These are phyloP conservation scores for Phellopilus nigrolimitatus DNA, from an alignment of 1,284 basidiomycete genomes.

Conservation along the genomic window DNA sequence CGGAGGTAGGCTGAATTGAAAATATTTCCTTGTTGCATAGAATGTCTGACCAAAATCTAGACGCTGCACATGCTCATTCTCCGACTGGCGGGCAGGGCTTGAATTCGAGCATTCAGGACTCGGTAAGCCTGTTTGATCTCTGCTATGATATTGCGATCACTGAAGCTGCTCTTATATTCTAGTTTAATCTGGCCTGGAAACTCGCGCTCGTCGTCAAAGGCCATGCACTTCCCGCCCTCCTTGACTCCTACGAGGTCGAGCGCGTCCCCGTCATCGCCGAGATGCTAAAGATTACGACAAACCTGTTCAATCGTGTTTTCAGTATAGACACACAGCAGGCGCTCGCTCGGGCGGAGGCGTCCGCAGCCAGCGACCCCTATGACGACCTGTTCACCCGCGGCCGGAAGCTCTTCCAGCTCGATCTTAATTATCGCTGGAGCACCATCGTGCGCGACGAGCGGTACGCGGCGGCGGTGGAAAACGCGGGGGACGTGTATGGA, in stretches of 20 bases:
- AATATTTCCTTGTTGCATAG: not conserved
- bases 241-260: too few species aligned
- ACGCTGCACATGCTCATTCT: slow-evolving; percentile 40
- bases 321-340: not conserved
- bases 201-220: slow-evolving; percentile 34
- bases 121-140: slow-evolving; percentile 25
- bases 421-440: too few species aligned
- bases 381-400: too few species aligned
- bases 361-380: too few species aligned
- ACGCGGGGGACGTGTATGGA: too few species aligned
- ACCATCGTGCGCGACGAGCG: too few species aligned
- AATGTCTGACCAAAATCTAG: slow-evolving; percentile 24
- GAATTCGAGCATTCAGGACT: slow-evolving; percentile 37
- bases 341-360: too few species aligned
- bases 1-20: slow-evolving; percentile 30
- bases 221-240: too few species aligned
- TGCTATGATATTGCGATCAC: not conserved
- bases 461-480: too few species aligned
- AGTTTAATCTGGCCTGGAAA: slow-evolving; percentile 42
- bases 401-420: too few species aligned
- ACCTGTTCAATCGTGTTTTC: slow-evolving; percentile 8
- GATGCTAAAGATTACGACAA: slow-evolving; percentile 29
- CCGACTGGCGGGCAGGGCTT: slow-evolving; percentile 44
- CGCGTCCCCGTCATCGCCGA: slow-evolving; percentile 33
- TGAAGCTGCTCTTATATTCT: not conserved